Evolutionary conservation across 495 filamentous ascomycete genomes (phyloP), one percentile per base, ranked within the genome.

Genomic region (Emericellopsis terricola): DNA sequence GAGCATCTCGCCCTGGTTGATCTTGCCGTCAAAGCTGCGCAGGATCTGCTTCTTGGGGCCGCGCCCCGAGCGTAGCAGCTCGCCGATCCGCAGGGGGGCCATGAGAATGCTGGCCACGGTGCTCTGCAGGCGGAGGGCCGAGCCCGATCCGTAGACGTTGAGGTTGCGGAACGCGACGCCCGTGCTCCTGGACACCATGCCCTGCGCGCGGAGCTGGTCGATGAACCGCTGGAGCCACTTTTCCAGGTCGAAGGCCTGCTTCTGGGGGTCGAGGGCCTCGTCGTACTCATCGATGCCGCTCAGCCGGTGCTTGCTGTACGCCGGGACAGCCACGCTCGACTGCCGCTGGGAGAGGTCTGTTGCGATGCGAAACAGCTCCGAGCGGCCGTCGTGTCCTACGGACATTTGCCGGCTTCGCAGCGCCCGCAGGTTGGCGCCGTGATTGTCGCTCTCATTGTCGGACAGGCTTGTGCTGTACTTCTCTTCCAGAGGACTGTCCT

Each of bases 1-100:
- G 20, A 86, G 54, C 69, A 89, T 76, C 52, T 92, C 81, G 13
- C 83, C 81, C 20, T 64, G 71, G 41, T 68, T 68, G 2, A 87
- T 60, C 5, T 85, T 46, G 1, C 81, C 82, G 34, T 80, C 75
- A 43, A 86, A 81, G 19, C 71, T 55, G 19, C 69, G 69, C 19
- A 89, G 57, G 37, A 87, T 85, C 23, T 81, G 57, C 33, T 48
- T 50, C 4, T 19, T 39, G 20, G 40, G 23, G 27, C 41, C 41
- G 13, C 46, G 46, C 9, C 42, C 43, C 8, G 52, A 49, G 6
- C 46, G 49, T 11, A 70, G 45, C 23, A 58, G 46, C 13, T 69
- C 57, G n/a, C 56, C 53, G 1, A 61, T 43, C 8, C 64, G 49
- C 18, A 72, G 53, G 1, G 64, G 69, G 0, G 59, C 53, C 21